Evolutionary conservation across 2,329 filamentous ascomycete species (phyloP).

Genomic region (Fusarium sp.): DNA sequence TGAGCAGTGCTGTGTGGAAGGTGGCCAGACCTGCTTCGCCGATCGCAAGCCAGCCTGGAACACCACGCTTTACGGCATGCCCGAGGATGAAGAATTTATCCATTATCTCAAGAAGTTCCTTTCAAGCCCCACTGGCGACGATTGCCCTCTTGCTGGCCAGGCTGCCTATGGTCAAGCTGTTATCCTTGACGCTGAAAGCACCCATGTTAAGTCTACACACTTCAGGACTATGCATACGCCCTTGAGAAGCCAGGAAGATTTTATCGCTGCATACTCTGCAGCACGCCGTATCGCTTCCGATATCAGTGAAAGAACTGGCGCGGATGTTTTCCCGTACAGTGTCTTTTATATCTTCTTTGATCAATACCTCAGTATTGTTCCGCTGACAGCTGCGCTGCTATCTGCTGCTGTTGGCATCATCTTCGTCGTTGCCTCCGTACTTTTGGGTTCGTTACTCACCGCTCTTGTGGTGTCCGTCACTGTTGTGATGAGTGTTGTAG

Average conservation of each 20-base stretch:
- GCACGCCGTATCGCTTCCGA: slow-evolving; percentile 88
- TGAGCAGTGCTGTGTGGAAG: slow-evolving; percentile 78
- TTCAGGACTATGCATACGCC: slow-evolving; percentile 93
- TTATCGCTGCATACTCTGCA: slow-evolving; percentile 89
- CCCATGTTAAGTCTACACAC: slow-evolving; percentile 83
- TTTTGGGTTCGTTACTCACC: slow-evolving; percentile 87
- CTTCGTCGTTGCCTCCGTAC: slow-evolving; percentile 80
- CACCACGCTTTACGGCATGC: slow-evolving; percentile 90
- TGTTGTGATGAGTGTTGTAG: slow-evolving; percentile 91
- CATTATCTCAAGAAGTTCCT: slow-evolving; percentile 89
- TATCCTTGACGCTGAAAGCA: slow-evolving; percentile 76
- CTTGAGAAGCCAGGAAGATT: slow-evolving; percentile 88
- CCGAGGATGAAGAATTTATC: slow-evolving; percentile 90
- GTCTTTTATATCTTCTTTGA: slow-evolving; percentile 99
- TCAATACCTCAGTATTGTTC: slow-evolving; percentile 89
- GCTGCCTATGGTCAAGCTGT: slow-evolving; percentile 89
- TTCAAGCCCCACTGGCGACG: slow-evolving; percentile 79
- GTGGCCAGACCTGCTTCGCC: slow-evolving; percentile 81
- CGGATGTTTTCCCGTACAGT: slow-evolving; percentile 94
- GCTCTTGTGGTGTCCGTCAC: slow-evolving; percentile 86
- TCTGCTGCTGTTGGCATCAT: slow-evolving; percentile 88
- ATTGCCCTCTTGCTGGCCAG: slow-evolving; percentile 89
- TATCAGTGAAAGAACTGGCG: slow-evolving; percentile 77
- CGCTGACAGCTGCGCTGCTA: slow-evolving; percentile 82
- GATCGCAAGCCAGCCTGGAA: slow-evolving; percentile 87